Evolutionary conservation across 257 asterid genomes (phyloP), one percentile per base, ranked within the genome.

Genomic region (Datura wrightii): DNA sequence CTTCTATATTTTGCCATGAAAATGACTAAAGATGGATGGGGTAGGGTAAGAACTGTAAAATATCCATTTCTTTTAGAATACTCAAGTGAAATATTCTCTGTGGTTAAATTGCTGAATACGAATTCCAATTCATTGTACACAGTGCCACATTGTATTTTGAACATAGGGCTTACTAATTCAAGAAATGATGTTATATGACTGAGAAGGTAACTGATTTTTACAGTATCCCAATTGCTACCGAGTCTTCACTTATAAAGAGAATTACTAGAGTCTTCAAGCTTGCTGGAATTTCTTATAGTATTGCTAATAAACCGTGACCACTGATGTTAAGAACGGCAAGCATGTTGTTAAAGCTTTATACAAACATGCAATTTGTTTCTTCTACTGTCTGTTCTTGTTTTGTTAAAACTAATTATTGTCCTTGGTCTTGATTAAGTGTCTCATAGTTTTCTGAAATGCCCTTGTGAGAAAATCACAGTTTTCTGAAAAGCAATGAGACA

Each of bases 381-480:
- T 6, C 42, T 3, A 74, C 42, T 74, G 59, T 13, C 46, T 72
- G 56, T 72, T 46, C 5, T 72, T 13, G 59, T 50, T 13, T 76
- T 76, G 46, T 76, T 76, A 7, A 50, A 50, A 48, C 50, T 14
- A 50, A 76, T 76, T 18, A n/a, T 53, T 42, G 16, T 79, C 34
- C 79, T 86, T 79, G 24, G 48, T 7, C 42, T 37, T 39, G 10
- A 34, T 60, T 18, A 55, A 42, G 18, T 13, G 36, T 66, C 19
- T 39, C 16, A 8, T 82, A 66, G 63, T 54, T 80, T 39, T 54
- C 5, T 31, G 8, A 3, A 36, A 36, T 36, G 10, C 62, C 67
- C 37, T 31, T 34, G 59, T 11, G 16, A 60, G 74, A 66, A 39
- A 42, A 15, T 78, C 71, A 52, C n/a, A 79, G 60, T 81, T 82